Base-by-base conservation (phyloP, 1,284 basidiomycete genomes). In the Dichomitus squalens region DNA sequence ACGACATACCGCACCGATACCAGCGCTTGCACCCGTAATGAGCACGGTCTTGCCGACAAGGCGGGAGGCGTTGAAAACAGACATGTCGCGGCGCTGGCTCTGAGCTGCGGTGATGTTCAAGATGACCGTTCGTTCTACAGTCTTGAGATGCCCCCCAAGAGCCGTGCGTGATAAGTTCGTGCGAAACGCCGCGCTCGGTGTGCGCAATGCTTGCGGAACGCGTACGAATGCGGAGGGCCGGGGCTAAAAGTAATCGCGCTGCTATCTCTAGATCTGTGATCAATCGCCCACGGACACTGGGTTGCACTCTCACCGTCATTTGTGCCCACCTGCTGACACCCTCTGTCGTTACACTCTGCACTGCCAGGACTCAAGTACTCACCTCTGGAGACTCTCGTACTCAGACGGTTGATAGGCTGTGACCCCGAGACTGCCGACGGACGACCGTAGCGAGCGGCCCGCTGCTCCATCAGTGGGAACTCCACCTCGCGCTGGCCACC, bases 41-140 rank as follows among this genome's bases (percentile, higher is more conserved):
- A 96, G 81, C 58, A 96, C 89, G 11, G 87, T 94, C 77, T 95
- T 95, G 70, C 89, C 88, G 50, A 90, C 72, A 36, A 96, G 75
- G 64, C 89, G 84, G 53, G 88, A 83, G 38, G 87, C 77, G 70
- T 89, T 89, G 81, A 93, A 93, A 55, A 93, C 75, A 43, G 88
- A 88, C 89, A 91, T 90, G 55, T 59, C 70, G 69, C 66, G 69
- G 59, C 55, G 56, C 35, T 44, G 58, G 53, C 16, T 36, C 11
- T 55, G 50, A 36, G 53, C 4, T 44, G 33, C 48, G 57, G 52
- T 51, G 48, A 33, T 27, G 21, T 56, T 49, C 29, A 46, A 55
- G 52, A 55, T 51, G 53, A 57, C 14, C 21, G 44, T 49, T 50
- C 53, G 60, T 34, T 33, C 31, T 48, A 27, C 27, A 36, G 52